These are phyloP conservation scores for Blepharisma japonicum DNA, from an alignment of 73 alveolate species.

Conservation along the genomic window DNA sequence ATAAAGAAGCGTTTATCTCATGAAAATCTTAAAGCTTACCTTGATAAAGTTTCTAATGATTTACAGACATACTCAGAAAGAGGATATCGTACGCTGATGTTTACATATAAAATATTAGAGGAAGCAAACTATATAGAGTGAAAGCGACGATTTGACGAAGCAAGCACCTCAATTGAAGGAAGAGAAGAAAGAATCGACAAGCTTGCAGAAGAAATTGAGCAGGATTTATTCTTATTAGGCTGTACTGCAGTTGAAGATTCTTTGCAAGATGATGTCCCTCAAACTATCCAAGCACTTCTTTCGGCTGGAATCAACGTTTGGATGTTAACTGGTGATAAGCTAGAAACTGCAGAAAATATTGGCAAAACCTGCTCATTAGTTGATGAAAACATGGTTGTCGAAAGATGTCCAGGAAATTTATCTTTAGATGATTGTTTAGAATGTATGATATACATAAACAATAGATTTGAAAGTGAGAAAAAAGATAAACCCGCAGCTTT, in stretches of 20 bases:
- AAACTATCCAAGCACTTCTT: constrained; percentile 78
- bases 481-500: not conserved
- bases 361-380: constrained; percentile 11
- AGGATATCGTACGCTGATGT: constrained; percentile 85
- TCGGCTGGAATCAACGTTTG: constrained; percentile 75
- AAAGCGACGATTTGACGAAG: constrained; percentile 30
- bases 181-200: constrained; percentile 33
- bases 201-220: constrained; percentile 63
- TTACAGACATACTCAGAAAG: constrained; percentile 53
- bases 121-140: constrained; percentile 67
- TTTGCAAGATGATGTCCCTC: constrained; percentile 93
- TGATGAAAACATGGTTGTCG: not conserved
- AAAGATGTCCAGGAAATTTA: not conserved
- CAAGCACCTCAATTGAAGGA: constrained; percentile 3
- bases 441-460: not conserved
- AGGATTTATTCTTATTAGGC: constrained; percentile 70
- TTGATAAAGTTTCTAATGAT: constrained; percentile 45
- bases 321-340: constrained; percentile 94
- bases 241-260: constrained; percentile 96
- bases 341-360: constrained; percentile 88
- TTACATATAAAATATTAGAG: constrained; percentile 83
- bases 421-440: not conserved
- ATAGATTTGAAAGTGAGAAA: not conserved
- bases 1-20: constrained; percentile 49
- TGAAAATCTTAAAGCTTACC: constrained; percentile 42